Conservation (phyloP, 495 filamentous ascomycete genomes). For the Elasticomyces elasticus region DNA sequence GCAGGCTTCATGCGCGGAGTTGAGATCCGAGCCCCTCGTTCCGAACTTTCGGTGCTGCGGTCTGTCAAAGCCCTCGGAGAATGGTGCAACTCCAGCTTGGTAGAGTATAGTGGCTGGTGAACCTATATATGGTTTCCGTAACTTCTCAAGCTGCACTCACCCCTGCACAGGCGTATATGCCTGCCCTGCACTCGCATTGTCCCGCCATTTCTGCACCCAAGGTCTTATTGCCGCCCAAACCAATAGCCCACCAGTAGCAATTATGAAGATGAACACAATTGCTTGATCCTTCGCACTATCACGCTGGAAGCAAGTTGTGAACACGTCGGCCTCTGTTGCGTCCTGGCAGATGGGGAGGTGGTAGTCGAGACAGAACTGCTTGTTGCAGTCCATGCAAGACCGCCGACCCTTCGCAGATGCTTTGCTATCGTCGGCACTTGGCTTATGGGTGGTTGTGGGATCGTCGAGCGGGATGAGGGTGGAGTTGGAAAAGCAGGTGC, state of each 20-base stretch:
- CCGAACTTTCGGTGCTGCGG: too few species aligned
- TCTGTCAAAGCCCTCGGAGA: too few species aligned
- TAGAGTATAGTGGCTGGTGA: too few species aligned
- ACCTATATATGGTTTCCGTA: too few species aligned
- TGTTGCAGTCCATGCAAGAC: slow-evolving; percentile 79
- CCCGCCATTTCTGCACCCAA: slow-evolving; percentile 50
- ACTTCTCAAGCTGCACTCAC: too few species aligned
- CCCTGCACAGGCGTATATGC: slow-evolving; percentile 2
- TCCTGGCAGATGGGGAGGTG: slow-evolving; percentile 77
- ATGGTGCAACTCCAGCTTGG: too few species aligned
- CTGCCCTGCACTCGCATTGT: slow-evolving; percentile 20
- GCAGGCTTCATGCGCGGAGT: too few species aligned
- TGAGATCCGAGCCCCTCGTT: too few species aligned
- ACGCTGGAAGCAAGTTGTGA: slow-evolving; percentile 85
- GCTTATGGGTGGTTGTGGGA: slow-evolving; percentile 22
- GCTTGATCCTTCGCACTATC: slow-evolving; percentile 83
- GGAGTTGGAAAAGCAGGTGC: slow-evolving; percentile 84
- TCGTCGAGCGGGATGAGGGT: slow-evolving; percentile 70
- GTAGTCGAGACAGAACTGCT: slow-evolving; percentile 78
- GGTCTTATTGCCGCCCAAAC: slow-evolving; percentile 65
- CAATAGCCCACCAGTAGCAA: slow-evolving; percentile 73
- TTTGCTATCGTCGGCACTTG: slow-evolving; percentile 29
- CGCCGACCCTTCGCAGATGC: slow-evolving; percentile 25
- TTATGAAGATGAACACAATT: slow-evolving; percentile 86
- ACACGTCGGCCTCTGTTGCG: slow-evolving; percentile 76